phyloP scores from a whole-genome alignment of 192 early-diverging fungal species.

The Endogone sp. region DNA sequence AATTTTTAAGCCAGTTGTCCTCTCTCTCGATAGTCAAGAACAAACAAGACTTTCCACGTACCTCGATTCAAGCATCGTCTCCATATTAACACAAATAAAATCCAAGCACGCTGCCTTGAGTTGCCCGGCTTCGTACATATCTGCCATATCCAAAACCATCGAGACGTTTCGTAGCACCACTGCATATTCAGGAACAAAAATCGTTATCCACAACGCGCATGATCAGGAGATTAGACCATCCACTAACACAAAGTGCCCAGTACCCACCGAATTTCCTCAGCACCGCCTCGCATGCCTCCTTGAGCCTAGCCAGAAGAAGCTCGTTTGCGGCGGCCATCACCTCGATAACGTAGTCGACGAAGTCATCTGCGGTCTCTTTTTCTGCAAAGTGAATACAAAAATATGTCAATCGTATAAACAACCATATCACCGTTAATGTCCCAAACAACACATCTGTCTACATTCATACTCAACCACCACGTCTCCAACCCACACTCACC shows the following conservation, averaged over 20 bases:
- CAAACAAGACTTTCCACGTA: too few species aligned
- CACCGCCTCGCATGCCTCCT: slow-evolving; percentile 33
- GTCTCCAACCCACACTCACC: slow-evolving; percentile 2
- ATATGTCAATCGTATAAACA: not conserved
- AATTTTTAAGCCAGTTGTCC: not conserved
- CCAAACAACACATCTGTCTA: not conserved
- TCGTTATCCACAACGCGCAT: slow-evolving; percentile 1
- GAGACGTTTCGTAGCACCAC: slow-evolving; percentile 49
- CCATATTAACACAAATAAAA: slow-evolving; percentile 44
- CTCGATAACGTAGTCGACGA: slow-evolving; percentile 47
- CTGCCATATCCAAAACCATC: slow-evolving; percentile 46
- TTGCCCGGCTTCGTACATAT: slow-evolving; percentile 41
- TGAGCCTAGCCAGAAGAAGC: slow-evolving; percentile 47
- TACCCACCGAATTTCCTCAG: slow-evolving; percentile 25
- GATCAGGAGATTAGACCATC: too few species aligned
- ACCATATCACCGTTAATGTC: too few species aligned
- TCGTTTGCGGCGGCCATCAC: slow-evolving; percentile 64
- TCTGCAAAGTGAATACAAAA: slow-evolving; percentile 10
- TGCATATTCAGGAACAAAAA: too few species aligned
- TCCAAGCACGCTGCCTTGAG: slow-evolving; percentile 52
- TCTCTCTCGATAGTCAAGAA: too few species aligned
- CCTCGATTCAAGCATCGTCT: slow-evolving; percentile 38
- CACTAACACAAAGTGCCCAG: slow-evolving; percentile 17
- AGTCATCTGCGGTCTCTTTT: slow-evolving; percentile 35
- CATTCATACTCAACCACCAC: not conserved